These are phyloP conservation scores for Simplicillium aogashimaense DNA, from an alignment of 2,329 filamentous ascomycete species.

Conservation along the genomic window DNA sequence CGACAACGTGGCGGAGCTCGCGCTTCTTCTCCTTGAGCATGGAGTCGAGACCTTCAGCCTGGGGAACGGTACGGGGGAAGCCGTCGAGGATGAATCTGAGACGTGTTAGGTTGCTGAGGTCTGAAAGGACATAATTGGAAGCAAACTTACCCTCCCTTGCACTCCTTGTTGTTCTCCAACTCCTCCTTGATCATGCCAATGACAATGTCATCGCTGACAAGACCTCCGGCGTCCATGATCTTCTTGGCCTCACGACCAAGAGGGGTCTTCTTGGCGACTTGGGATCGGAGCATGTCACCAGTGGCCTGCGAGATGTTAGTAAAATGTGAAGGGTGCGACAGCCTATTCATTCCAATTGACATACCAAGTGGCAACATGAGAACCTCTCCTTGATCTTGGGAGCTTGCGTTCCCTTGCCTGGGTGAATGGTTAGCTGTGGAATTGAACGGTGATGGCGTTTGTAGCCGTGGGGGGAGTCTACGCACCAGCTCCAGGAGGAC, in stretches of 20 bases:
- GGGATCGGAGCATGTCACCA: slow-evolving; percentile 96
- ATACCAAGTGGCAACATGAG: slow-evolving; percentile 91
- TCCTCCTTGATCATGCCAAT: slow-evolving; percentile 99
- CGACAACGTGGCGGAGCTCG: slow-evolving; percentile 86
- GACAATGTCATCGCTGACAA: slow-evolving; percentile 98
- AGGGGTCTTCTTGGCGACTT: slow-evolving; percentile 94
- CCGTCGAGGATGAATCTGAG: slow-evolving; percentile 94
- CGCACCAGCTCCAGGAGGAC: slow-evolving; percentile 92
- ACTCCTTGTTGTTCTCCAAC: slow-evolving; percentile 87
- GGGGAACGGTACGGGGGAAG: slow-evolving; percentile 92
- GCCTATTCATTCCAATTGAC: slow-evolving; percentile 22
- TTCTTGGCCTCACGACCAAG: slow-evolving; percentile 97
- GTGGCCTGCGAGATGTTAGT: slow-evolving; percentile 56
- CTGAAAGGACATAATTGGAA: not conserved
- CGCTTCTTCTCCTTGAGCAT: slow-evolving; percentile 76
- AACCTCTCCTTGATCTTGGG: slow-evolving; percentile 98
- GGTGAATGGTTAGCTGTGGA: slow-evolving; percentile 8
- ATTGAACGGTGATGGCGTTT: slow-evolving; percentile 1
- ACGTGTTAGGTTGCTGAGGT: slow-evolving; percentile 1
- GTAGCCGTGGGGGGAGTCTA: slow-evolving; percentile 22
- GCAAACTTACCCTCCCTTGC: slow-evolving; percentile 75
- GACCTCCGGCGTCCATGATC: slow-evolving; percentile 98
- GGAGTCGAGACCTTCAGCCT: slow-evolving; percentile 86
- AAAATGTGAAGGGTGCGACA: not conserved
- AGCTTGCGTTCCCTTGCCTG: slow-evolving; percentile 98